A percentile compares a stretch with the other conserved stretches of the same genome.
These are phyloP conservation scores for Marasmius oreades DNA, from an alignment of 1,284 basidiomycete species.

Conservation along the genomic window DNA sequence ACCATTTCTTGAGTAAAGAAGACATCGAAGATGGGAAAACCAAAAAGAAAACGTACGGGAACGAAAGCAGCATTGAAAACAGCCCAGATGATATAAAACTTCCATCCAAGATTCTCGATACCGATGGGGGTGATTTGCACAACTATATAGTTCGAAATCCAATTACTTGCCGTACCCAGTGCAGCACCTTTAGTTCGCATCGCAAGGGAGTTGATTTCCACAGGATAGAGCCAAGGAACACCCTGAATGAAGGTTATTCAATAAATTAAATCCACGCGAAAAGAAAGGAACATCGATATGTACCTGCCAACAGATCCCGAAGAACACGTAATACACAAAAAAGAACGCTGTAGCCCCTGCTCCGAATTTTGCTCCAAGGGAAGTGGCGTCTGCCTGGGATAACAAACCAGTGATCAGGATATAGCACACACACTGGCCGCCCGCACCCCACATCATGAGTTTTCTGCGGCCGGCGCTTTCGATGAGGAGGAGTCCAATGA, in stretches of 20 bases:
- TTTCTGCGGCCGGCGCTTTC: slow-evolving; percentile 62
- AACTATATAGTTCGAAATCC: slow-evolving; percentile 61
- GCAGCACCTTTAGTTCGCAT: slow-evolving; percentile 70
- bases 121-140: slow-evolving; percentile 42
- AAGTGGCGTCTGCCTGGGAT: slow-evolving; percentile 38
- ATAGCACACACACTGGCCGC: slow-evolving; percentile 59
- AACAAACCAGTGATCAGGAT: slow-evolving; percentile 59
- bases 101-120: slow-evolving; percentile 41
- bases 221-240: slow-evolving; percentile 66
- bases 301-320: slow-evolving; percentile 67
- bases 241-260: slow-evolving; percentile 29
- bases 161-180: slow-evolving; percentile 66
- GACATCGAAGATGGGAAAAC: background rate
- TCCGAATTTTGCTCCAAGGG: slow-evolving; percentile 31
- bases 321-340: slow-evolving; percentile 70
- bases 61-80: slow-evolving; percentile 44
- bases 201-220: slow-evolving; percentile 59
- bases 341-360: slow-evolving; percentile 52
- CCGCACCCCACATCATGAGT: slow-evolving; percentile 67
- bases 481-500: slow-evolving; percentile 55
- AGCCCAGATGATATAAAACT: slow-evolving; percentile 44
- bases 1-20: background rate
- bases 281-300: slow-evolving; percentile 1
- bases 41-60: slow-evolving; percentile 29
- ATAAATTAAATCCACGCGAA: background rate